phyloP scores from a whole-genome alignment of 2,329 filamentous ascomycete species.

The Cercospora brassicicola region DNA sequence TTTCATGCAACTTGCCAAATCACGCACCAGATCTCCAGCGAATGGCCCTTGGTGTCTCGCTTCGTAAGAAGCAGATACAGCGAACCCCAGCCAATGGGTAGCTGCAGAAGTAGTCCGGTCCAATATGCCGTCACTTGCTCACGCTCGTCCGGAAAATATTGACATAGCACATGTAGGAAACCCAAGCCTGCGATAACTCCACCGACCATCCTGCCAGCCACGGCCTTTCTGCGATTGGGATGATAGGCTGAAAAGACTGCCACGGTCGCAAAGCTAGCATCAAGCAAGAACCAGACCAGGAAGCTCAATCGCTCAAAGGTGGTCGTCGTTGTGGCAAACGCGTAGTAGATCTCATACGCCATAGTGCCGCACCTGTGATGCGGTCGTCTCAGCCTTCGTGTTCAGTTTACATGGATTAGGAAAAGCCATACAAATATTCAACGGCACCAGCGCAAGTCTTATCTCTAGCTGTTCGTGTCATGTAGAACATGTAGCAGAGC shows the following conservation, averaged over 20 bases:
- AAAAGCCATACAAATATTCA: slow-evolving; percentile 29
- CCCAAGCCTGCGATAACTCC: slow-evolving; percentile 36
- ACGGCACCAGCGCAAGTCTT: slow-evolving; percentile 38
- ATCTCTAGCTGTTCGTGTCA: slow-evolving; percentile 41
- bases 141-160: slow-evolving; percentile 41
- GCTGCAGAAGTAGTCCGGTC: slow-evolving; percentile 42
- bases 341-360: slow-evolving; percentile 46
- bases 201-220: slow-evolving; percentile 32
- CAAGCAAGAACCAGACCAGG: slow-evolving; percentile 43
- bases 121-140: slow-evolving; percentile 46
- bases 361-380: slow-evolving; percentile 32
- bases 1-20: neutral
- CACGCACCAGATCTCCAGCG: slow-evolving; percentile 44
- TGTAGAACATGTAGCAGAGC: slow-evolving; percentile 46
- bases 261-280: slow-evolving; percentile 40
- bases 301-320: slow-evolving; percentile 41
- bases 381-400: neutral
- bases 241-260: slow-evolving; percentile 38
- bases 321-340: slow-evolving; percentile 40
- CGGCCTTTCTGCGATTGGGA: slow-evolving; percentile 26
- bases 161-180: slow-evolving; percentile 35
- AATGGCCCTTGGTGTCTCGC: slow-evolving; percentile 42
- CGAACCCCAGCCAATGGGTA: slow-evolving; percentile 44
- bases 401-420: neutral
- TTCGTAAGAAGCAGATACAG: slow-evolving; percentile 37